A percentile compares a stretch with the other conserved stretches of the same genome.
phyloP scores from a whole-genome alignment of 202 grass and related monocot genomes.

The Musa balbisiana region DNA sequence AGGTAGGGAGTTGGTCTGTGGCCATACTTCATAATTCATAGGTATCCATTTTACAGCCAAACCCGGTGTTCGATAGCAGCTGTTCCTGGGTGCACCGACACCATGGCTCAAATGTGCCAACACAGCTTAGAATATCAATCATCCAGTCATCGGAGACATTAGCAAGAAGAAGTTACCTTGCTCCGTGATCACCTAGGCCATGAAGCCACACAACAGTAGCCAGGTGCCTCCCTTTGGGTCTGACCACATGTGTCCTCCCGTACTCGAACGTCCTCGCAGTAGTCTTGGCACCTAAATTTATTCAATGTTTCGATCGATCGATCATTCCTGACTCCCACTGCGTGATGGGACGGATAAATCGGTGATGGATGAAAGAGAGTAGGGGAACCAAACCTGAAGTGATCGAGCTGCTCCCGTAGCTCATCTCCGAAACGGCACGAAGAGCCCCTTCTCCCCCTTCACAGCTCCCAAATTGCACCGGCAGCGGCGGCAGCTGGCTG shows the following conservation, averaged over 20 bases:
- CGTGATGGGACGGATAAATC: neutral
- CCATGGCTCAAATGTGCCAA: neutral
- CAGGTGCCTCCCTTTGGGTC: conserved; percentile 83
- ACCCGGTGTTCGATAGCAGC: neutral
- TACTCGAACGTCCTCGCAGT: conserved; percentile 58
- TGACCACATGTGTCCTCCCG: conserved; percentile 86
- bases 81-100: neutral
- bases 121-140: neutral
- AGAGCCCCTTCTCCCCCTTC: neutral
- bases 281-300: conserved; percentile 46
- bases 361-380: neutral
- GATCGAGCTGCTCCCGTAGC: conserved; percentile 11
- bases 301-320: conserved; percentile 9
- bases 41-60: neutral
- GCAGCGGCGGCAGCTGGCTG: neutral
- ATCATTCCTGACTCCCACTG: no score
- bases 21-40: neutral
- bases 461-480: neutral
- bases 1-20: neutral
- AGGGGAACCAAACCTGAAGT: conserved; percentile 8
- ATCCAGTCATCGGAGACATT: neutral
- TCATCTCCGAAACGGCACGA: neutral
- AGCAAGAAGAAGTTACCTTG: conserved; percentile 40
- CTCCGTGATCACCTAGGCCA: conserved; percentile 92
- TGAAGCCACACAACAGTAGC: conserved; percentile 97